Percentiles rank a stretch among this genome's conserved stretches.
These are phyloP conservation scores for Plasmodium ovale DNA, from an alignment of 169 alveolate genomes.

Conservation along the genomic window DNA sequence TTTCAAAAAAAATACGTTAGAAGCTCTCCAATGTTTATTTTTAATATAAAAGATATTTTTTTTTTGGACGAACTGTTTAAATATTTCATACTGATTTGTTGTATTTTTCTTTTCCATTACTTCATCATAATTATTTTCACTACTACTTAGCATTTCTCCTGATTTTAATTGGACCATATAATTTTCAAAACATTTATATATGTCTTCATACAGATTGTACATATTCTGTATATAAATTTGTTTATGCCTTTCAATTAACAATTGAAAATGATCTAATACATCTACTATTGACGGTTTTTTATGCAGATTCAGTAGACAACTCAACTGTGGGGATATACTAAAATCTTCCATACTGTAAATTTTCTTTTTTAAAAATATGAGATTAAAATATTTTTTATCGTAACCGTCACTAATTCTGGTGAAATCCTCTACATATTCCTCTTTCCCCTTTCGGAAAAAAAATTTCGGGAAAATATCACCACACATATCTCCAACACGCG, in stretches of 20 bases:
- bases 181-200: slow-evolving; percentile 66
- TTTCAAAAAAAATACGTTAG: slow-evolving; percentile 15
- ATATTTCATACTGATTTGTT: background rate
- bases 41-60: slow-evolving; percentile 44
- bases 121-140: background rate
- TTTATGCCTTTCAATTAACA: slow-evolving; percentile 18
- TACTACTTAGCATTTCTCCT: background rate
- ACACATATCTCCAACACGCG: background rate
- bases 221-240: slow-evolving; percentile 19
- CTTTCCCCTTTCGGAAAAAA: background rate
- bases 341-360: slow-evolving; percentile 41
- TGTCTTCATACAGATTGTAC: slow-evolving; percentile 45
- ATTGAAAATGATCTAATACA: slow-evolving; percentile 35
- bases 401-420: slow-evolving; percentile 53
- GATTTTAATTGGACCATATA: slow-evolving; percentile 6
- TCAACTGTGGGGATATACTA: slow-evolving; percentile 12
- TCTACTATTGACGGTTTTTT: slow-evolving; percentile 28
- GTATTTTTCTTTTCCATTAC: background rate
- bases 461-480: background rate
- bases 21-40: slow-evolving; percentile 57
- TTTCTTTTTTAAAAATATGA: slow-evolving; percentile 40
- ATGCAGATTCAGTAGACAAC: slow-evolving; percentile 6
- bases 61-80: slow-evolving; percentile 27
- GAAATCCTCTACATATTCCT: slow-evolving; percentile 13
- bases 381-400: slow-evolving; percentile 52